Percentiles rank a stretch among this genome's conserved stretches.
Conservation (phyloP, 345 rosid species). For the Aquilaria yunnanensis region DNA sequence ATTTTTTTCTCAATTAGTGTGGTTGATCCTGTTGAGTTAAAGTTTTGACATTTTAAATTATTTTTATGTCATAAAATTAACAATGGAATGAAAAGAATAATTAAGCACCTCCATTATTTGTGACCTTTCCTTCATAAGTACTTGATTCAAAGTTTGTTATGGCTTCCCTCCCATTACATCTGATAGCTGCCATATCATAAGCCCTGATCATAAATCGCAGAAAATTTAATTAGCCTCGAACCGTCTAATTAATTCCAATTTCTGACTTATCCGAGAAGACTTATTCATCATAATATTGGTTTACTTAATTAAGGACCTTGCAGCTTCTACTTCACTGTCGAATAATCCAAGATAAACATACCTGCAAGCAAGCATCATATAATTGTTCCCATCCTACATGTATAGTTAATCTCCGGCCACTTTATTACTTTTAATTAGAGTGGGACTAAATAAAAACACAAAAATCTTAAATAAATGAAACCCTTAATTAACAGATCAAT, state of each 20-base stretch:
- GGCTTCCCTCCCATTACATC: constrained; percentile 52
- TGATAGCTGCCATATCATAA: constrained; percentile 47
- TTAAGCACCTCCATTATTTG: constrained; percentile 27
- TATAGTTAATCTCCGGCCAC: constrained; percentile 5
- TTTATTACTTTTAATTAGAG: not conserved
- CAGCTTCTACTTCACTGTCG: constrained; percentile 54
- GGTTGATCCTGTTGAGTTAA: no score
- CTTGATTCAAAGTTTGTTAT: constrained; percentile 46
- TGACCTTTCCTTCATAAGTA: constrained; percentile 22
- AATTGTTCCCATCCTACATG: not conserved
- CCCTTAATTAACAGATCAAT: not conserved
- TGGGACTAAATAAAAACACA: not conserved
- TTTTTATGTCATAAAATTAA: not conserved
- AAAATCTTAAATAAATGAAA: not conserved
- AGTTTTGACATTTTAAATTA: no score
- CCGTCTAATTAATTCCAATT: not conserved
- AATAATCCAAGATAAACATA: constrained; percentile 46
- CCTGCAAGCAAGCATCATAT: constrained; percentile 34
- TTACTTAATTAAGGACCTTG: constrained; percentile 30
- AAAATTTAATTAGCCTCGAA: not conserved
- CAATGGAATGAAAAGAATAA: not conserved
- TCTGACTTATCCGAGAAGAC: not conserved
- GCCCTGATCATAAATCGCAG: constrained; percentile 37
- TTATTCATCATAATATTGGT: not conserved
- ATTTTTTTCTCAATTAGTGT: no score